Evolutionary conservation across 2,329 filamentous ascomycete genomes (phyloP), one percentile per base, ranked within the genome.

Genomic region (Talaromyces sp.): DNA sequence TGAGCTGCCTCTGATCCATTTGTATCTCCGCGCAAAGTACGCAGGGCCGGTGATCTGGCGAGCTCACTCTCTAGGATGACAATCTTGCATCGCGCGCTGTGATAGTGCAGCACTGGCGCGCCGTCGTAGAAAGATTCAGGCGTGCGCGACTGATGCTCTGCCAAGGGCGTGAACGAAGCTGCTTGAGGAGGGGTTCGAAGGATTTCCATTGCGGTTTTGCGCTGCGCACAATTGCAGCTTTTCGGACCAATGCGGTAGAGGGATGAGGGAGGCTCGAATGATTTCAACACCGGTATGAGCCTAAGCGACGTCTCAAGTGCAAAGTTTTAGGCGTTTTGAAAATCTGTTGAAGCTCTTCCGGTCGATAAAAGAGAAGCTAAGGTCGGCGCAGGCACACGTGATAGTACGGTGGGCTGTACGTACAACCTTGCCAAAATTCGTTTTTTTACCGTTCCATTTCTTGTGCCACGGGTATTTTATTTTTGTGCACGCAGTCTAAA

Each of bases 41-140:
- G 71, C 49, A 81, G 66, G 3, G 68, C 68, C 1, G 77, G 71
- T 2, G 70, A 70, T 4, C 71, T 67, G 19, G 67, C 54, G 6
- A 80, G 67, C 39, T 81, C 79, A 47, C 69, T 68, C 60, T 79
- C 75, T 4, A 76, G 67, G 55, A 80, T 69, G 9, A 78, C 72
- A 9, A 81, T 66, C 62, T 79, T 79, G 68, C 78, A 79, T 67
- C 71, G 68, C 61, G 76, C 71, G 66, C 76, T 77, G 65, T 78
- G 75, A 68, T 81, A 77, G 72, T 81, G 73, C 17, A 81, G 75
- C 57, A 81, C 73, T 51, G 79, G 72, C 4, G 77, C 77, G 19
- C 78, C 78, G 57, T 71, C 69, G 69, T 80, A 76, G 72, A 81
- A 81, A 10, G 79, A 81, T 54, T 71, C 71, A 15, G 79, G 79